Conservation (phyloP, 1,284 basidiomycete species). For the Trichosporon coremiiforme region DNA sequence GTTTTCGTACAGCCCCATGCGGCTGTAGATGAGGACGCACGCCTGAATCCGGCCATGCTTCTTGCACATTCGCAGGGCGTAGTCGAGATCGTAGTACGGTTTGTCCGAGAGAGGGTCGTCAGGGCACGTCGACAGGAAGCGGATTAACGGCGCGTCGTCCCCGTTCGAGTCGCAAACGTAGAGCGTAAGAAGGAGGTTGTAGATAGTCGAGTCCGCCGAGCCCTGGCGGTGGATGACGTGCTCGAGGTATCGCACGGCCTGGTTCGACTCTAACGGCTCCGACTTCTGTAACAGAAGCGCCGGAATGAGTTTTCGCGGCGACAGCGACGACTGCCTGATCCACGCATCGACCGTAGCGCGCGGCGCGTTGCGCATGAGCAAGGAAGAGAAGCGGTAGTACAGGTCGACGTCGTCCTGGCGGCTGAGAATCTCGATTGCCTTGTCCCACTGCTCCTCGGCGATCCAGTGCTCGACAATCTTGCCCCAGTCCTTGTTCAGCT, state of each 20-base stretch:
- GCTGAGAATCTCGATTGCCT: slow-evolving; percentile 84
- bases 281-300: slow-evolving; percentile 77
- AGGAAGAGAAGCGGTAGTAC: slow-evolving; percentile 89
- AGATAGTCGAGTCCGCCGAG: slow-evolving; percentile 80
- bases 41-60: slow-evolving; percentile 77
- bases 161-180: slow-evolving; percentile 62
- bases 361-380: slow-evolving; percentile 81
- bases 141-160: slow-evolving; percentile 80
- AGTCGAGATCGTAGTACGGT: slow-evolving; percentile 96
- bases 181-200: slow-evolving; percentile 91
- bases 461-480: slow-evolving; percentile 92
- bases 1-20: slow-evolving; percentile 96
- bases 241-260: slow-evolving; percentile 84
- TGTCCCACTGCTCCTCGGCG: slow-evolving; percentile 84
- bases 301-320: slow-evolving; percentile 83
- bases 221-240: slow-evolving; percentile 71
- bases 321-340: slow-evolving; percentile 76
- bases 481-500: slow-evolving; percentile 75
- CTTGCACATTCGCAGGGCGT: slow-evolving; percentile 89
- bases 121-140: slow-evolving; percentile 80
- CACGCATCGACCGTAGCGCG: slow-evolving; percentile 90
- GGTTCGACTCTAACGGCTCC: slow-evolving; percentile 61
- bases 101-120: slow-evolving; percentile 77
- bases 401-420: slow-evolving; percentile 83
- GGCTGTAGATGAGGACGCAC: slow-evolving; percentile 95